Conservation (phyloP, 352 stramenopile genomes). For the Phytophthora cajani region DNA sequence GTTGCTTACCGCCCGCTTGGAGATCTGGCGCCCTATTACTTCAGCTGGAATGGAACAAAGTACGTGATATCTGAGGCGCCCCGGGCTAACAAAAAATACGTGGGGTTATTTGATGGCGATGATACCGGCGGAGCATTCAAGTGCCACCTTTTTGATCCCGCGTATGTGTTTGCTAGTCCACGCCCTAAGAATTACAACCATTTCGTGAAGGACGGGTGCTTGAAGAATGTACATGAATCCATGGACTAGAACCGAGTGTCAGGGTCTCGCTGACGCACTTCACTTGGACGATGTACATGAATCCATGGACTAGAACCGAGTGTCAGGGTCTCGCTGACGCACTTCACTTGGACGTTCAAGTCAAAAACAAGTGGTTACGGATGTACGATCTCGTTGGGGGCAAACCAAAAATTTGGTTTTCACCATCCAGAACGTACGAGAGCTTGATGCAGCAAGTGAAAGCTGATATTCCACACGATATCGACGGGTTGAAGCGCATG, state of each 20-base stretch:
- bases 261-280: conserved; percentile 20
- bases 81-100: conserved; percentile 6
- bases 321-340: conserved; percentile 21
- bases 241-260: conserved; percentile 35
- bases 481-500: not conserved
- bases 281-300: conserved; percentile 30
- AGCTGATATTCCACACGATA: not conserved
- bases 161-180: conserved; percentile 36
- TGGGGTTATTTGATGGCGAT: conserved; percentile 23
- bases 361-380: conserved; percentile 26
- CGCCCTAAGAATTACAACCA: conserved; percentile 27
- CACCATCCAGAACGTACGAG: conserved; percentile 16
- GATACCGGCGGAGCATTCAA: conserved; percentile 6
- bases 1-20: conserved; percentile 22
- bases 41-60: conserved; percentile 1
- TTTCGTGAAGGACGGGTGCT: conserved; percentile 31
- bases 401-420: conserved; percentile 37
- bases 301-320: conserved; percentile 38
- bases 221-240: conserved; percentile 41
- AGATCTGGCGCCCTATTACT: conserved; percentile 5
- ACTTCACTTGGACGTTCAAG: conserved; percentile 14
- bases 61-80: conserved; percentile 5
- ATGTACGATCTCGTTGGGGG: conserved; percentile 35
- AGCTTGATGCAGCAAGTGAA: conserved; percentile 9
- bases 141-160: not conserved